Percentiles rank a stretch among this genome's conserved stretches.
phyloP scores from a whole-genome alignment of 169 alveolate species.

The Eimeria acervulina region DNA sequence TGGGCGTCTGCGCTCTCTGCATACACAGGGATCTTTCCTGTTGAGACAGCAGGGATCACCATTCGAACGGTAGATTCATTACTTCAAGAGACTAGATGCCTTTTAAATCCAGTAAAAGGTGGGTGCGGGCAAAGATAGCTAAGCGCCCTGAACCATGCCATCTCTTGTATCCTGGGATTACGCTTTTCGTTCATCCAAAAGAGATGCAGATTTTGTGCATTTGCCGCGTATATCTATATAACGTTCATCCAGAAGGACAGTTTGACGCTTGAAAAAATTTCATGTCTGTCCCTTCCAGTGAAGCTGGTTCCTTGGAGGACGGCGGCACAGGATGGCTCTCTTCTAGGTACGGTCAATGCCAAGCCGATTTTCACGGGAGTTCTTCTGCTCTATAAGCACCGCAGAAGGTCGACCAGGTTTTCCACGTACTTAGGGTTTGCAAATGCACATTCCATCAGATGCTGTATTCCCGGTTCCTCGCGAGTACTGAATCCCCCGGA shows the following conservation, averaged over 20 bases:
- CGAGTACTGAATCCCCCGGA: neutral
- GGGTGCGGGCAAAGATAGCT: neutral
- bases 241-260: neutral
- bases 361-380: neutral
- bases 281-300: neutral
- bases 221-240: neutral
- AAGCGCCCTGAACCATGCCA: neutral
- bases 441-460: neutral
- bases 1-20: neutral
- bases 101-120: neutral
- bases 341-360: neutral
- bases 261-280: neutral
- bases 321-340: neutral
- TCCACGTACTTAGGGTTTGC: neutral
- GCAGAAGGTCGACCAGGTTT: neutral
- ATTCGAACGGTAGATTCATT: neutral
- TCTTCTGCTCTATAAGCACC: neutral
- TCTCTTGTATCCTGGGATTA: neutral
- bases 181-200: neutral
- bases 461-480: neutral
- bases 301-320: neutral
- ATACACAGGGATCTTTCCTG: too few relatives aligned
- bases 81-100: neutral
- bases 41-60: neutral
- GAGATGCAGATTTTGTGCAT: neutral